Conservation (phyloP, 371 early-diverging fungal species). For the Mortierella sp. region DNA sequence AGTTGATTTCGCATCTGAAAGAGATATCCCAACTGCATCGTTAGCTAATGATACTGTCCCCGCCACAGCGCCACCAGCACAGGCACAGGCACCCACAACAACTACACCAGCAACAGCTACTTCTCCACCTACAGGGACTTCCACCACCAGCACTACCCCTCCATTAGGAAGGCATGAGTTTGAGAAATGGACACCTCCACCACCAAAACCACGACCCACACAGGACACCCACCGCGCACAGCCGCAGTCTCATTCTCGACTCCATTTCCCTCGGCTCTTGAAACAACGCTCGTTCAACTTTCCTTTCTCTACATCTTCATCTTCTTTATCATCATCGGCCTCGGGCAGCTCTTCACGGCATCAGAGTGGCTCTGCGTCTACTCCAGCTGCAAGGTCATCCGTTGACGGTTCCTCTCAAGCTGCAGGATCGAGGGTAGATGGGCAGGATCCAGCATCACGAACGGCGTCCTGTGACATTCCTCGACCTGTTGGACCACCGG, state of each 20-base stretch:
- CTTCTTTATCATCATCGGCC: constrained; percentile 19
- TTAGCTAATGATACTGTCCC: background rate
- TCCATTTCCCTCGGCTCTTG: constrained; percentile 35
- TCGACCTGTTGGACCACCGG: constrained; percentile 51
- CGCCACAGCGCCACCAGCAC: background rate
- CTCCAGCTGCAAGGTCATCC: constrained; percentile 18
- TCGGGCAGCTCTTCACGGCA: constrained; percentile 6
- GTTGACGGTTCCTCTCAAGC: constrained; percentile 16
- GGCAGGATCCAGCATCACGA: background rate
- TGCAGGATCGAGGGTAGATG: background rate
- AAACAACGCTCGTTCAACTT: constrained; percentile 55
- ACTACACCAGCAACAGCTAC: background rate
- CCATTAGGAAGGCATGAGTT: constrained; percentile 18
- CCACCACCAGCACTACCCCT: background rate
- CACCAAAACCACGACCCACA: constrained; percentile 16
- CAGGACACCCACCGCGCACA: constrained; percentile 11
- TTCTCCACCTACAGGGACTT: background rate
- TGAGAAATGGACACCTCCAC: constrained; percentile 51
- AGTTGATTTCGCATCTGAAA: background rate
- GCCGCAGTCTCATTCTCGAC: constrained; percentile 26
- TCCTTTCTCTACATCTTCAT: constrained; percentile 20
- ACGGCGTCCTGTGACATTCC: constrained; percentile 32
- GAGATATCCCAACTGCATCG: background rate
- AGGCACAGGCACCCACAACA: background rate
- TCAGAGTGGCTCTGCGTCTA: background rate